Conservation (phyloP, 257 asterid species). For the Oldenlandia corymbosa region DNA sequence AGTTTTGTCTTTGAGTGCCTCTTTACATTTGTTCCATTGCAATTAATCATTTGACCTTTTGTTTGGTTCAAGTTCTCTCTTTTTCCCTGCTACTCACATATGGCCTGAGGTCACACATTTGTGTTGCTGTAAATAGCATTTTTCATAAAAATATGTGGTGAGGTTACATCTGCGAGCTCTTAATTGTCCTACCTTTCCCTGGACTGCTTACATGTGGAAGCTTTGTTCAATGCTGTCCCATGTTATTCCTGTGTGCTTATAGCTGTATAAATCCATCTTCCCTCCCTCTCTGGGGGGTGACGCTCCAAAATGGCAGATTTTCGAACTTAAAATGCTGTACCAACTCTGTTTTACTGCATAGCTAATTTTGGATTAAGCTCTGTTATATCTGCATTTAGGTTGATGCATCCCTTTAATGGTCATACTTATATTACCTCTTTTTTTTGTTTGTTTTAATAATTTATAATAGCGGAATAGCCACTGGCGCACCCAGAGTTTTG, state of each 20-base stretch:
- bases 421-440: conserved; percentile 13
- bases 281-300: too few relatives aligned
- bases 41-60: not conserved
- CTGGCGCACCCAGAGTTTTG: conserved; percentile 64
- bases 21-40: not conserved
- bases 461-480: conserved; percentile 80
- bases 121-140: too few relatives aligned
- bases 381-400: conserved; percentile 10
- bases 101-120: too few relatives aligned
- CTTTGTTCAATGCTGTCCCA: too few relatives aligned
- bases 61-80: too few relatives aligned
- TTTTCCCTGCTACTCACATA: too few relatives aligned
- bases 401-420: conserved; percentile 10
- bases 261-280: not conserved
- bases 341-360: not conserved
- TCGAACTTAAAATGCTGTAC: not conserved
- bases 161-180: too few relatives aligned
- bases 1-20: not conserved
- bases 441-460: too few relatives aligned
- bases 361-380: not conserved
- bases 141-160: too few relatives aligned
- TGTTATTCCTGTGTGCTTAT: not conserved
- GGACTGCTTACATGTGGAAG: too few relatives aligned
- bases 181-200: too few relatives aligned
- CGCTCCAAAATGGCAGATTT: not conserved